phyloP scores from a whole-genome alignment of 768 basidiomycete species.

The Dentipellis fragilis region DNA sequence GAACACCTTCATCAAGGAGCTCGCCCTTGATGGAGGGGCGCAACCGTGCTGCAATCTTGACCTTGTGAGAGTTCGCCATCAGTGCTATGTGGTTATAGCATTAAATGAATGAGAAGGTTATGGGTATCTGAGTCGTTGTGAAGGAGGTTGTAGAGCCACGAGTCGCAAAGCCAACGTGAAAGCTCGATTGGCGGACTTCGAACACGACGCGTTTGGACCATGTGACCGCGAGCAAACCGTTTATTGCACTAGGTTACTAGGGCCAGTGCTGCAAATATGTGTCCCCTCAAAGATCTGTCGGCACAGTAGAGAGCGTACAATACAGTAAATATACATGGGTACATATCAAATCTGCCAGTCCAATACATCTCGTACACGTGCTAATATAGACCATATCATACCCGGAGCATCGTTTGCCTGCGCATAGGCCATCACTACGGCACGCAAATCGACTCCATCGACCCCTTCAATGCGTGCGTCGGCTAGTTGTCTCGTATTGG shows the following conservation, averaged over 20 bases:
- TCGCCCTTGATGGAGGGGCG: slow-evolving; percentile 56
- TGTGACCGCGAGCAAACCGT: slow-evolving; percentile 3
- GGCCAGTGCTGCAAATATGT: too few relatives aligned
- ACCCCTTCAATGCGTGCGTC: slow-evolving; percentile 46
- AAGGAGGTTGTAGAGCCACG: background rate
- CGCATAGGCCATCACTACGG: slow-evolving; percentile 51
- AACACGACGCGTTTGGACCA: background rate
- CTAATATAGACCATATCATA: slow-evolving; percentile 50
- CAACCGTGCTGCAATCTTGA: slow-evolving; percentile 65
- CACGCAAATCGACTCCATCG: slow-evolving; percentile 42
- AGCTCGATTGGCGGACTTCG: background rate
- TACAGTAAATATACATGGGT: background rate
- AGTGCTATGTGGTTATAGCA: background rate
- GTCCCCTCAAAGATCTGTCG: too few relatives aligned
- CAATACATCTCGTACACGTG: slow-evolving; percentile 26
- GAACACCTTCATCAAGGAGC: slow-evolving; percentile 49
- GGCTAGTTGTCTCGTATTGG: slow-evolving; percentile 57
- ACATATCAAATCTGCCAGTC: too few relatives aligned
- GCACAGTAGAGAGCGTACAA: background rate
- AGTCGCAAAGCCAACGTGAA: background rate
- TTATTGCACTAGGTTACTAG: too few relatives aligned
- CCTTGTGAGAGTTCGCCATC: slow-evolving; percentile 29
- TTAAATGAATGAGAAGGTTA: background rate
- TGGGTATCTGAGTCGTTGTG: background rate
- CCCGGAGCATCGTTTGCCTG: slow-evolving; percentile 58